Base-by-base conservation (phyloP, 257 asterid species). In the Nicotiana tabacum region DNA sequence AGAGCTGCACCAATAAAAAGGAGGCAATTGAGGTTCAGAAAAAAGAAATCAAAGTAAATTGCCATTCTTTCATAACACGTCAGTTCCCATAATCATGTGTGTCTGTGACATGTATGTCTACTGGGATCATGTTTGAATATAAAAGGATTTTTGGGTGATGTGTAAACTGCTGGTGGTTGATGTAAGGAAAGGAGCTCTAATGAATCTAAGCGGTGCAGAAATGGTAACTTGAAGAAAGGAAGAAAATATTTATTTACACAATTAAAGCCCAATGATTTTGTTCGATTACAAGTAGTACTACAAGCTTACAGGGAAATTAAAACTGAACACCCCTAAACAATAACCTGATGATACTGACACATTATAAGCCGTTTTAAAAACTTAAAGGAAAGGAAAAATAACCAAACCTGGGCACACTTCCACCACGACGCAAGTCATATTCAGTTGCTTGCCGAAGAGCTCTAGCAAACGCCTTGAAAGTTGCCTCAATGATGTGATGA, bases 371-470 rank as follows among this genome's bases (percentile, higher is more conserved):
- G 39, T 15, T 18, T 48, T 48, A 24, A 74, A 72, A 48, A 1
- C 7, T 46, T 74, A 57, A 13, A 32, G 48, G 30, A 29, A 66
- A 24, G 1, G 37, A n/a, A 51, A 30, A 43, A 61, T 51, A 27
- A 53, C 56, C 85, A 68, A 84, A 96, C 99, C 99, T 96, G 66
- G 98, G 99, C 66, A 96, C 82, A 81, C 90, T 96, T 87, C 97
- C 97, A 57, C 83, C 94, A 72, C 98, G 97, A 6, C 98, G 98
- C 83, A 90, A 89, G 81, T 94, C 98, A 68, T 84, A 88, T 83
- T 93, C 98, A 7, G 97, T 93, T 77, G 99, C 99, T 87, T 94
- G 99, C 60, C 98, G 92, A 80, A 96, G 98, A 84, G 99, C 99
- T 90, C 99, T 92, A 29, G 98, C 99, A 70, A 96, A 96, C 46